Evolutionary conservation across 176 grass and related monocot species (phyloP).

Genomic region (Areca catechu): DNA sequence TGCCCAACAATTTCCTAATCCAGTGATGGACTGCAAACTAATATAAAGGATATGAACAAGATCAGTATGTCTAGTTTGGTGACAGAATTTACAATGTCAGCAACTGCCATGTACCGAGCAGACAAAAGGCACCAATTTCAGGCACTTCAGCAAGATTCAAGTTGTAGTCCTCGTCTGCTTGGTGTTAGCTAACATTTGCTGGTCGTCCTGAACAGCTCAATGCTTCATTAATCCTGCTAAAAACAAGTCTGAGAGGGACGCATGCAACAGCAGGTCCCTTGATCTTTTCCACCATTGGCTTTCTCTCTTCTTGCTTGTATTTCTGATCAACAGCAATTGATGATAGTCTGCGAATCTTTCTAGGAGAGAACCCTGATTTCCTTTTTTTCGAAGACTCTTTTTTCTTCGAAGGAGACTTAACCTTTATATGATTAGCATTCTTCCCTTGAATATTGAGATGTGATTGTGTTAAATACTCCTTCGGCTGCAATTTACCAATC

Average conservation of each 20-base stretch:
- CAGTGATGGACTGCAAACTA: background rate
- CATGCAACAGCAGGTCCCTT: conserved; percentile 52
- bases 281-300: conserved; percentile 45
- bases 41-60: background rate
- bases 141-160: too few species aligned
- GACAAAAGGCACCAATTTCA: background rate
- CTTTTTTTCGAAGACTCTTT: conserved; percentile 29
- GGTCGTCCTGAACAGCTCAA: conserved; percentile 53
- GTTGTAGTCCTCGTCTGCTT: too few species aligned
- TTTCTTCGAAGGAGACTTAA: conserved; percentile 33
- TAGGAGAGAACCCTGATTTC: conserved; percentile 65
- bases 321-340: conserved; percentile 31
- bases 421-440: conserved; percentile 38
- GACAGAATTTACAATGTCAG: conserved; percentile 7
- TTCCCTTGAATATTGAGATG: conserved; percentile 6
- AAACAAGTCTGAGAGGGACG: conserved; percentile 82
- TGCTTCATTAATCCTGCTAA: conserved; percentile 96
- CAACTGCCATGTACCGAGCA: background rate
- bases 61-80: background rate
- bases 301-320: conserved; percentile 32
- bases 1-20: conserved; percentile 1
- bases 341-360: conserved; percentile 94
- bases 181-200: conserved; percentile 34
- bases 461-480: background rate
- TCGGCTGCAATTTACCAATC: conserved; percentile 24